phyloP scores from a whole-genome alignment of 352 stramenopile genomes.

The Globisporangium paroecandrum region DNA sequence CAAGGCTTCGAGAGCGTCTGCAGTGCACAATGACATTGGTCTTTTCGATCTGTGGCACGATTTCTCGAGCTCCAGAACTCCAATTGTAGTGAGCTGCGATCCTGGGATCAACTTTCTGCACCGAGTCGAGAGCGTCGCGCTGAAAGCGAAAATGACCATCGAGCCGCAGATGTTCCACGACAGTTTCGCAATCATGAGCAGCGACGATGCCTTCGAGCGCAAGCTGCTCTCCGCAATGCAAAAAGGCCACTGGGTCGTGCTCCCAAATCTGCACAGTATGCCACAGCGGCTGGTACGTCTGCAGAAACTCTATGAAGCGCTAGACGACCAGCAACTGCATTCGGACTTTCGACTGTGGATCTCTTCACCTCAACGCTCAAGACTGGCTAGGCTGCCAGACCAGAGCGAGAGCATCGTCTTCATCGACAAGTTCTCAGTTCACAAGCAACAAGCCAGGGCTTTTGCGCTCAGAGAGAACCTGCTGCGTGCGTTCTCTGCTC shows the following conservation, averaged over 20 bases:
- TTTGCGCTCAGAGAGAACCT: conserved; percentile 26
- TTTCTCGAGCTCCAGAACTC: conserved; percentile 33
- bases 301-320: conserved; percentile 26
- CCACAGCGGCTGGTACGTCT: conserved; percentile 24
- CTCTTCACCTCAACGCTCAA: conserved; percentile 19
- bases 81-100: conserved; percentile 29
- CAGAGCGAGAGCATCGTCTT: not conserved
- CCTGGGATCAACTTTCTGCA: conserved; percentile 35
- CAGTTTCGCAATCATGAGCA: conserved; percentile 1
- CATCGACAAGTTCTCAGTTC: conserved; percentile 2
- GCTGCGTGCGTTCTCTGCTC: conserved; percentile 23
- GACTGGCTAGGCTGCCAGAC: too few species aligned
- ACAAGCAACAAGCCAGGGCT: conserved; percentile 17
- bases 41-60: conserved; percentile 29
- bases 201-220: conserved; percentile 30
- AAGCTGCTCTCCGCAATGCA: conserved; percentile 34
- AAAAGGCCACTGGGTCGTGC: conserved; percentile 54
- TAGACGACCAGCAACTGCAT: conserved; percentile 30
- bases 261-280: conserved; percentile 34
- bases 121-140: conserved; percentile 29
- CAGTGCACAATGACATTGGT: not conserved
- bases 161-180: conserved; percentile 18
- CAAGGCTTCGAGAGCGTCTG: not conserved
- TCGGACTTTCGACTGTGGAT: conserved; percentile 68
- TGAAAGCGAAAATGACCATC: conserved; percentile 30